Base-by-base conservation (phyloP, 148 eudicot species). In the Limonium bicolor region DNA sequence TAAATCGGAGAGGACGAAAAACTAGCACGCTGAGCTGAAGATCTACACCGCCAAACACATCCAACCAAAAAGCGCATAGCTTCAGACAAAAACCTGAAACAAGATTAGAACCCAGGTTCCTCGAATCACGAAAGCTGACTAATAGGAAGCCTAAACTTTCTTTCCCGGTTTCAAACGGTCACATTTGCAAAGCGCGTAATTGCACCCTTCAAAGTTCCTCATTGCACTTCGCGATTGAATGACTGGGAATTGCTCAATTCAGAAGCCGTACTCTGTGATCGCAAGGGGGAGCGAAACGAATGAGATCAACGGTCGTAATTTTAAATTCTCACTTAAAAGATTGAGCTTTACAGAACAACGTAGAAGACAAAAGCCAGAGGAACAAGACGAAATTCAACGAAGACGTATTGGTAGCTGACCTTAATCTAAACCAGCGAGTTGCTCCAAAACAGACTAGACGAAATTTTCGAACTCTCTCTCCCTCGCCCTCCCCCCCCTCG, bases 211-310 rank as follows among this genome's bases (percentile, higher is more conserved):
- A 67, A 63, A 48, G 56, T 40, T 53, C 60, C 52, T 40, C 67
- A 57, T 60, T 55, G 38, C 56, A 35, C 37, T 51, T 64, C 59
- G 55, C 62, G 55, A 59, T 50, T 63, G 49, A 29, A 43, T 34
- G 44, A 48, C 35, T 47, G 56, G 31, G 60, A 10, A 43, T 33
- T 32, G 42, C 39, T 48, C 13, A 33, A 21, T n/a, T 21, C 2
- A 4, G 20, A 2, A 29, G 31, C 33, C 20, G 23, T 20, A 39
- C 11, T 41, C 40, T 38, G 48, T 27, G n/a, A n/a, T n/a, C 72
- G 63, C 46, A 14, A 63, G 29, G 11, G 28, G 47, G 39, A 63
- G 52, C 20, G 30, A 20, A 60, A 39, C 38, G 27, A 36, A 52
- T 45, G 58, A 56, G 64, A 67, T 67, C 64, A 59, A 55, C 29